Evolutionary conservation across 2,329 filamentous ascomycete genomes (phyloP), one percentile per base, ranked within the genome.

Genomic region (Fragosphaeria purpurea): DNA sequence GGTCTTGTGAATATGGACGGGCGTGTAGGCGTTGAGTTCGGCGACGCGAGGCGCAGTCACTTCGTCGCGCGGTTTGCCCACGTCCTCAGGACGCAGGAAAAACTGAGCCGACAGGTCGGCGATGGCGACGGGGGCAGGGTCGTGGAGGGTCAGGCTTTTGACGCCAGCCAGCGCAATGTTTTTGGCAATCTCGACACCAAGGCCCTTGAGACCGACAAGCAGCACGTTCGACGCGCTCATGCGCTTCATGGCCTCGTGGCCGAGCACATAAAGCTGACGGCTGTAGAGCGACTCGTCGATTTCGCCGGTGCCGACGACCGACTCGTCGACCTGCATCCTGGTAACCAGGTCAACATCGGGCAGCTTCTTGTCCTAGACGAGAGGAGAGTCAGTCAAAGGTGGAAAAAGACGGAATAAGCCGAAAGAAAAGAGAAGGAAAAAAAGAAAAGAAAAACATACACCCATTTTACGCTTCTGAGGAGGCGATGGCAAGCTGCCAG

Each of bases 161-260:
- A 98, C 93, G 66, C 93, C 93, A 60, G 93, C 93, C 60, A 98
- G 83, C 53, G 93, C 93, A 63, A 98, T 88, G 63, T 98, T 98
- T 79, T 98, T 98, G 63, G 93, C 91, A 61, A 98, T 93, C 71
- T 98, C 93, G 50, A 96, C 91, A 73, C 93, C 93, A 41, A 98
- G 79, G 47, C 93, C 93, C 67, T 93, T 91, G 59, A 97, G 74
- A 57, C 93, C 93, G 55, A 91, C 86, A 51, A 98, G 77, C 48
- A 98, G 85, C 53, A 98, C 80, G 64, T 97, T 94, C 50, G 93
- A 97, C 55, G 89, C 87, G 63, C 90, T 82, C 93, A 98, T 98
- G 63, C 93, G 89, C 77, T 95, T 97, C 93, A 98, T 98, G 58
- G 93, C 93, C 68, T 84, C 81, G 61, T 85, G 81, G 56, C 81